Conservation (phyloP, 768 basidiomycete species). For the Russula olivacea region DNA sequence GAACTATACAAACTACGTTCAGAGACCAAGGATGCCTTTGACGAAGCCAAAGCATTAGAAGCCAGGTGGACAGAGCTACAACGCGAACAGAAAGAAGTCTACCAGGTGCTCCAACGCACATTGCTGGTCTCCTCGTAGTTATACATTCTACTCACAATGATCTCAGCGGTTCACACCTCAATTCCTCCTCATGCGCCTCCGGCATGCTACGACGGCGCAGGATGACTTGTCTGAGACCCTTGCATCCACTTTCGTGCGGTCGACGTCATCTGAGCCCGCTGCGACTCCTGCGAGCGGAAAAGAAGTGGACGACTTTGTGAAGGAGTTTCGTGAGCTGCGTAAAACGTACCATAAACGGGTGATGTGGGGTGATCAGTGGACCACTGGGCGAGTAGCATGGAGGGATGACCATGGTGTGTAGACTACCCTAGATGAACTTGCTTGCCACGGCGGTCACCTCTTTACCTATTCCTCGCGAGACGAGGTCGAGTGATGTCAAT, state of each 20-base stretch:
- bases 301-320: constrained; percentile 83
- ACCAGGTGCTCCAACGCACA: constrained; percentile 53
- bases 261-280: constrained; percentile 31
- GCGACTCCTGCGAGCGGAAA: constrained; percentile 30
- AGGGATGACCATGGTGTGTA: constrained; percentile 43
- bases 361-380: constrained; percentile 87
- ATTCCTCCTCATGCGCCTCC: constrained; percentile 81
- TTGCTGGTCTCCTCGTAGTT: background rate
- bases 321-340: constrained; percentile 77
- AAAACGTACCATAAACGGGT: constrained; percentile 92
- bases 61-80: constrained; percentile 81
- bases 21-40: constrained; percentile 83
- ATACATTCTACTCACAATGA: background rate
- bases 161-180: constrained; percentile 74
- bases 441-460: background rate
- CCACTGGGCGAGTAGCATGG: constrained; percentile 80
- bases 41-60: constrained; percentile 79
- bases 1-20: constrained; percentile 66
- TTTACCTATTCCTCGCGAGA: background rate
- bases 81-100: constrained; percentile 80
- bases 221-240: constrained; percentile 85
- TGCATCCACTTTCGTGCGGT: constrained; percentile 74
- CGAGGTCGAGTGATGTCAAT: constrained; percentile 10
- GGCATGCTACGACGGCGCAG: constrained; percentile 84
- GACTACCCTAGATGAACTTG: background rate